phyloP scores from a whole-genome alignment of 345 rosid species.

The Eucalyptus sp. region DNA sequence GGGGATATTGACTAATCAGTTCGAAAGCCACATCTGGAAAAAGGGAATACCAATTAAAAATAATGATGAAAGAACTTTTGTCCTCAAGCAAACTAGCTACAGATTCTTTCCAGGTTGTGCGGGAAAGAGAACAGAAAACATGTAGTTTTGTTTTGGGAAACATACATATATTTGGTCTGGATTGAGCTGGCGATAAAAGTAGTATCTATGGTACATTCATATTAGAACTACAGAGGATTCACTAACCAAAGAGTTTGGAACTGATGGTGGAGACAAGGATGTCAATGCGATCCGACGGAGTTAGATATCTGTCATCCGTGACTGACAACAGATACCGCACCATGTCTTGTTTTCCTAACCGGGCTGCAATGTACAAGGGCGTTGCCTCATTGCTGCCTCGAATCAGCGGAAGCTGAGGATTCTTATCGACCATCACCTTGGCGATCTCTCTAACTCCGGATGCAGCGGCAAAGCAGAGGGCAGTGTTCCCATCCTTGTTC shows the following conservation, averaged over 20 bases:
- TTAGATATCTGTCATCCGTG: neutral
- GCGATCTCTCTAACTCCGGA: neutral
- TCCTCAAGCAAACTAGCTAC: neutral
- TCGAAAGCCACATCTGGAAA: neutral
- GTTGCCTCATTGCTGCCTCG: neutral
- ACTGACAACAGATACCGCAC: neutral
- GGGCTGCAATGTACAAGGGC: neutral
- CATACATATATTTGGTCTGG: neutral
- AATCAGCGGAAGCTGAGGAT: neutral
- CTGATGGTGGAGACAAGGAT: neutral
- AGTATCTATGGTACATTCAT: neutral
- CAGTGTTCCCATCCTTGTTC: neutral
- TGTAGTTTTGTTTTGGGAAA: neutral
- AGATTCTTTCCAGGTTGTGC: neutral
- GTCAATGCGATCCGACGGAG: neutral
- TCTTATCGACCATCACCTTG: neutral
- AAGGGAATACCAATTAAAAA: neutral
- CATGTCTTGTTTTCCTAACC: neutral
- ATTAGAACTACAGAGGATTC: neutral
- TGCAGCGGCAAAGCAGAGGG: rapidly evolving
- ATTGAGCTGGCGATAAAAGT: neutral
- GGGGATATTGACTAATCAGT: neutral
- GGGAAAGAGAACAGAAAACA: neutral
- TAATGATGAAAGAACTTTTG: neutral
- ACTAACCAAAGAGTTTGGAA: neutral